Percentiles rank a stretch among this genome's conserved stretches.
These are phyloP conservation scores for Tulasnella sp. DNA, from an alignment of 768 basidiomycete genomes.

Conservation along the genomic window DNA sequence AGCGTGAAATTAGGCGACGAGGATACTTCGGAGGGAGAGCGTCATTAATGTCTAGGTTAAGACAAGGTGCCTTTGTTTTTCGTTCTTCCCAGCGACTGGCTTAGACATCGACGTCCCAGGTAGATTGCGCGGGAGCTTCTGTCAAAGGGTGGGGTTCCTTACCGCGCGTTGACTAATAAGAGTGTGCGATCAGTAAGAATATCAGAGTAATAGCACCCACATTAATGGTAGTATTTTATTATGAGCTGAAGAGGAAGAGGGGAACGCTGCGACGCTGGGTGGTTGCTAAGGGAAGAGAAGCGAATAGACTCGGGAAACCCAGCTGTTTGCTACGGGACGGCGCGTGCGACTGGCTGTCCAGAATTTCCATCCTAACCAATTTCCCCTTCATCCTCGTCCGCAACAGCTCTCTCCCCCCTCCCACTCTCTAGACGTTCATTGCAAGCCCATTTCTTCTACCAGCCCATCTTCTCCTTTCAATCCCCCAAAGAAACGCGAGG, in stretches of 20 bases:
- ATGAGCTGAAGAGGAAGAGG: background rate
- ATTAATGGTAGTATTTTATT: background rate
- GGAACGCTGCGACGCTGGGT: background rate
- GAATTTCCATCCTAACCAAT: background rate
- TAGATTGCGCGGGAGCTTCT: background rate
- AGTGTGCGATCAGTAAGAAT: background rate
- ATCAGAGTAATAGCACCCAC: background rate
- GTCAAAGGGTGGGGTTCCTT: background rate
- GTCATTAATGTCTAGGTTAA: background rate
- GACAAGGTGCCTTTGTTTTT: constrained; percentile 12
- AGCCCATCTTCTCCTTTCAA: background rate
- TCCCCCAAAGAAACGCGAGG: background rate
- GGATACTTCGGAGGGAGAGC: background rate
- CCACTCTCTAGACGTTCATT: background rate
- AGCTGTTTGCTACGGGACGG: background rate
- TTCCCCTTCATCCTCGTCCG: background rate
- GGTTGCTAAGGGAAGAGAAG: constrained; percentile 13
- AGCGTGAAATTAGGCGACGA: background rate
- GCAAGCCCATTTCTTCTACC: background rate
- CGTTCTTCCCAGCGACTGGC: background rate
- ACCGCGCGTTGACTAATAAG: too few species aligned
- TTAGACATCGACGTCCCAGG: background rate
- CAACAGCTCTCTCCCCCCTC: background rate
- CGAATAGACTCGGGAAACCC: constrained; percentile 8
- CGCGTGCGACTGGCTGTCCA: constrained; percentile 1